Base-by-base conservation (phyloP, 78 protist genomes). In the Dictyostelium brefeldianum region DNA sequence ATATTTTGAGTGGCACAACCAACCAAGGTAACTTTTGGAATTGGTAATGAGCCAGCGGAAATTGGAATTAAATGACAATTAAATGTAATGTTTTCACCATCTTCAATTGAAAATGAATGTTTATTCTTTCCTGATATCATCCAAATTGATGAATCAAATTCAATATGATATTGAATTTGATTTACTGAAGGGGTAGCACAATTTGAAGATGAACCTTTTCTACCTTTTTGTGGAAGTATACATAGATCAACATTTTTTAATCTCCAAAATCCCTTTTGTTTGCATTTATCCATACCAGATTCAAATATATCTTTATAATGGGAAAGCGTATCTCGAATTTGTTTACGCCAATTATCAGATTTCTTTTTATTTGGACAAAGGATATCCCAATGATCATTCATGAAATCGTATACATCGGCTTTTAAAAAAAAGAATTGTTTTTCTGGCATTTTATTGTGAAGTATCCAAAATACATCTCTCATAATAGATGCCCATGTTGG, bases 241-340 rank as follows among this genome's bases (percentile, higher is more conserved):
- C 92, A 87, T 77, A 83, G 92, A 51, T 87, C 92, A 29, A 50
- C 22, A 9, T 47, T 64, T 47, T 87, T 87, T 47, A 87, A 43
- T 57, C 92, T 79, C 92, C 92, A 87, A 62, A 87, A 87, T 17
- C 92, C 92, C 64, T 87, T 87, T 43, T 87, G 92, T 54, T 87
- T 87, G 4, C 62, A 87, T 50, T 79, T 87, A 64, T 87, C 92
- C 92, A 87, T 87, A 29, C 92, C 92, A 48, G 92, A 87, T 36
- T 87, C 92, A n/a, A 87, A 87, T 3, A 87, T 87, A 51, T 87
- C 77, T 29, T 87, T 87, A 12, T 65, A 48, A 70, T 87, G 92
- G 5, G 73, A 51, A 8, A 87, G 65, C 92, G 77, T 87, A 47
- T 87, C 92, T 77, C 77, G 92, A 12, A 87, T 87, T 64, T 87